Evolutionary conservation across 768 basidiomycete genomes (phyloP).

Genomic region (Russula griseocarnosa): DNA sequence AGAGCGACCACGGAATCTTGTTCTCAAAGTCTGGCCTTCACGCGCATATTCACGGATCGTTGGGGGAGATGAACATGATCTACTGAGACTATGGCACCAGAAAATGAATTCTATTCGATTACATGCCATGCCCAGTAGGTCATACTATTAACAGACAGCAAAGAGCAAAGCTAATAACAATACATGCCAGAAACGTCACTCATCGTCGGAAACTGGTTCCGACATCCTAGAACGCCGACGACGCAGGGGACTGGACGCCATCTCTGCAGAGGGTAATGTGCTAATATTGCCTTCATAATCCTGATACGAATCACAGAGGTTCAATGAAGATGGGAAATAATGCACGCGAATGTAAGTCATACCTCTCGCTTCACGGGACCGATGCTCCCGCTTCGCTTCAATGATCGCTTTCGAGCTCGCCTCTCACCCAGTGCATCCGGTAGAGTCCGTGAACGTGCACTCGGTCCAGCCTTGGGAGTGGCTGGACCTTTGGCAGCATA

Average conservation of each 20-base stretch:
- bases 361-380: slow-evolving; percentile 21
- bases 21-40: background rate
- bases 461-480: background rate
- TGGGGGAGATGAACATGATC: background rate
- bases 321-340: background rate
- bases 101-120: background rate
- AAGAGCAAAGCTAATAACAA: slow-evolving; percentile 1
- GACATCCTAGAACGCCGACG: slow-evolving; percentile 23
- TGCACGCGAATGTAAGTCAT: background rate
- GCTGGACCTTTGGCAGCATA: slow-evolving; percentile 5
- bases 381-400: slow-evolving; percentile 25
- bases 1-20: background rate
- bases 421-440: slow-evolving; percentile 15
- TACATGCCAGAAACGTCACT: slow-evolving; percentile 8
- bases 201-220: slow-evolving; percentile 20
- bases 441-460: slow-evolving; percentile 7
- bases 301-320: slow-evolving; percentile 8
- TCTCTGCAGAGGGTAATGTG: slow-evolving; percentile 16
- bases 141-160: background rate
- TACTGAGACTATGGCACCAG: background rate
- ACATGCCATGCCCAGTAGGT: background rate
- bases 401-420: slow-evolving; percentile 22
- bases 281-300: slow-evolving; percentile 15
- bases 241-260: slow-evolving; percentile 14
- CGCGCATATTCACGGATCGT: background rate